Percentiles rank a stretch among this genome's conserved stretches.
These are phyloP conservation scores for Aspergillus vadensis DNA, from an alignment of 2,329 filamentous ascomycete genomes.

Conservation along the genomic window DNA sequence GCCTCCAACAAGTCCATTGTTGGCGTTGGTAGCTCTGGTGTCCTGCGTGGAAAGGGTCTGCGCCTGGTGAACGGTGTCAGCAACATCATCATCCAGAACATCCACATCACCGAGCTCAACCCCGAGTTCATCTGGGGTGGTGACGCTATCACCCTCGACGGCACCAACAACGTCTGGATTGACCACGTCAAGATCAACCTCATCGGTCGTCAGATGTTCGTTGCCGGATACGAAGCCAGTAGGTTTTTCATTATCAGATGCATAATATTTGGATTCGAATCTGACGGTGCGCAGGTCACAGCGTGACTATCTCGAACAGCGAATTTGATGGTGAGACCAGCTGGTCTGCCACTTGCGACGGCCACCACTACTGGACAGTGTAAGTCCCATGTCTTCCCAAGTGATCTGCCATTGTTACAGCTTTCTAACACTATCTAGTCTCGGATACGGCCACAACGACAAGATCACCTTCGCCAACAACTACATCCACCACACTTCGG, in stretches of 20 bases:
- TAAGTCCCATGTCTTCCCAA: constrained; percentile 5
- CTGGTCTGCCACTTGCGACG: constrained; percentile 60
- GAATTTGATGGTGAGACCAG: constrained; percentile 58
- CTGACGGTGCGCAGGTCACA: constrained; percentile 32
- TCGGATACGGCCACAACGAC: constrained; percentile 58
- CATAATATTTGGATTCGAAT: constrained; percentile 36
- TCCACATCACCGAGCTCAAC: constrained; percentile 56
- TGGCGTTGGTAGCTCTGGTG: constrained; percentile 54
- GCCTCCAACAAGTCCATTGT: constrained; percentile 60
- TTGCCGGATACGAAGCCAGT: constrained; percentile 28
- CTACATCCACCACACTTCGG: constrained; percentile 60
- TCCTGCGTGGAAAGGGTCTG: constrained; percentile 60
- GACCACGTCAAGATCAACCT: constrained; percentile 49
- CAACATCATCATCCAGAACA: constrained; percentile 63
- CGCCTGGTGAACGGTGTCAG: constrained; percentile 46
- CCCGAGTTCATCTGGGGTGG: constrained; percentile 61
- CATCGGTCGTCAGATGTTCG: constrained; percentile 37
- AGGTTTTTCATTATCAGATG: constrained; percentile 49
- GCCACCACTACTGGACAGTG: constrained; percentile 61
- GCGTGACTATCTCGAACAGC: constrained; percentile 53
- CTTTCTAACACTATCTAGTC: constrained; percentile 28
- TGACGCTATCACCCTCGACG: constrained; percentile 57
- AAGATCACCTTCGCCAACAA: constrained; percentile 60
- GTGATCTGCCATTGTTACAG: neutral
- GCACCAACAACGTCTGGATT: constrained; percentile 47